Percentiles rank a stretch among this genome's conserved stretches.
phyloP scores from a whole-genome alignment of 257 asterid genomes.

The Schizonepeta tenuifolia region DNA sequence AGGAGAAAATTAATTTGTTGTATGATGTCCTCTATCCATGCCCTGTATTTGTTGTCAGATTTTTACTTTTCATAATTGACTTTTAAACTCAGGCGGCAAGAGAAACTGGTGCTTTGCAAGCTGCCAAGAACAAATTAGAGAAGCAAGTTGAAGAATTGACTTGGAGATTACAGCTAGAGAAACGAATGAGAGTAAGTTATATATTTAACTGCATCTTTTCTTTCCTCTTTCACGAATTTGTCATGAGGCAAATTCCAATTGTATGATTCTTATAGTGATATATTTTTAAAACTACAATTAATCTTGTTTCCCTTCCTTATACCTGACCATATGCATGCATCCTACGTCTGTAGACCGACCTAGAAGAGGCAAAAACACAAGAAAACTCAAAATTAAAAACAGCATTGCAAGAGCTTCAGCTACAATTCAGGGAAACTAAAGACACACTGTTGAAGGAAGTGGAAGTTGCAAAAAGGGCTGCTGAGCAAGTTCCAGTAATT shows the following conservation, averaged over 20 bases:
- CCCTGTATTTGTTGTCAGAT: not conserved
- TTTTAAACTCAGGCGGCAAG: conserved; percentile 73
- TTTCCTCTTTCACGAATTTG: not conserved
- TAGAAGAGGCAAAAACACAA: conserved; percentile 93
- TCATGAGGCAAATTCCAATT: not conserved
- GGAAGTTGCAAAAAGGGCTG: conserved; percentile 61
- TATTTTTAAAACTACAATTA: not conserved
- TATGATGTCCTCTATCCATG: not conserved
- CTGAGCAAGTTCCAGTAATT: conserved; percentile 68
- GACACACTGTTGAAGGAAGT: conserved; percentile 69
- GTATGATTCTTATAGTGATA: not conserved
- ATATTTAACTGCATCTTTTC: not conserved
- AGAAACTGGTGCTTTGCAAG: conserved; percentile 99
- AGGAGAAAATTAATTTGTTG: not conserved
- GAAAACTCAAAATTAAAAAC: conserved; percentile 83
- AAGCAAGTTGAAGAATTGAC: conserved; percentile 99
- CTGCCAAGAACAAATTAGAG: conserved; percentile 98
- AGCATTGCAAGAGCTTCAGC: conserved; percentile 79
- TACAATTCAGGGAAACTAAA: conserved; percentile 79
- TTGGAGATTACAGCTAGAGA: conserved; percentile 98
- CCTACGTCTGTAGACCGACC: conserved; percentile 61
- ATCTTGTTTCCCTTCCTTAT: conserved; percentile 16
- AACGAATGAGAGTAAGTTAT: conserved; percentile 87
- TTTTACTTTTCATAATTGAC: conserved; percentile 2
- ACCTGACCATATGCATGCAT: conserved; percentile 25